Evolutionary conservation across 345 rosid species (phyloP).

Genomic region (Carallia pectinifolia): DNA sequence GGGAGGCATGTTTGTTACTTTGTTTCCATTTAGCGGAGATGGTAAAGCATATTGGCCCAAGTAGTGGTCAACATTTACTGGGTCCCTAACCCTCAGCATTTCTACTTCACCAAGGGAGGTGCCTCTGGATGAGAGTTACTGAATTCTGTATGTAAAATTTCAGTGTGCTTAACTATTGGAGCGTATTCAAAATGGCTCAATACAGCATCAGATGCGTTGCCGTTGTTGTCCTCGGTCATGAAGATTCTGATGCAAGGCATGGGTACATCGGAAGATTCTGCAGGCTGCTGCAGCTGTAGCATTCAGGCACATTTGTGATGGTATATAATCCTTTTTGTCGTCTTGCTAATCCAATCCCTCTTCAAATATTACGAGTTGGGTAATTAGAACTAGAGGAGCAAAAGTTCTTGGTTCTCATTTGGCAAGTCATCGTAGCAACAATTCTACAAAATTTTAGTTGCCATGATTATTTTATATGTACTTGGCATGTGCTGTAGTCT

Average conservation of each 20-base stretch:
- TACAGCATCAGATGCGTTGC: slow-evolving; percentile 66
- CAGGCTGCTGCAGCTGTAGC: slow-evolving; percentile 99
- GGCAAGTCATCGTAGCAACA: not conserved
- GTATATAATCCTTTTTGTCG: slow-evolving; percentile 33
- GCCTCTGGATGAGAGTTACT: slow-evolving; percentile 1
- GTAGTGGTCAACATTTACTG: slow-evolving; percentile 5
- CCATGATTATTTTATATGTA: not conserved
- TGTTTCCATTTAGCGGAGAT: slow-evolving; percentile 8
- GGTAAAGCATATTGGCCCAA: slow-evolving; percentile 3
- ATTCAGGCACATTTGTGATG: slow-evolving; percentile 89
- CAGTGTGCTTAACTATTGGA: slow-evolving; percentile 97
- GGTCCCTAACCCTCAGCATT: not conserved
- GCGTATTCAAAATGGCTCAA: slow-evolving; percentile 98
- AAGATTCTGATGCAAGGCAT: slow-evolving; percentile 78
- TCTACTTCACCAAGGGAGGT: slow-evolving; percentile 1
- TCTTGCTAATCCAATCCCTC: not conserved
- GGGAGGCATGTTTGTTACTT: not conserved
- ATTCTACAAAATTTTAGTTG: not conserved
- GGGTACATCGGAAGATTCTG: slow-evolving; percentile 94
- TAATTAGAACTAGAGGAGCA: too few relatives aligned
- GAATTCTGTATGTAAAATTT: slow-evolving; percentile 20
- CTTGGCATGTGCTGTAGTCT: not conserved
- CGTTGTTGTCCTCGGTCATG: slow-evolving; percentile 72
- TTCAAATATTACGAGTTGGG: not conserved
- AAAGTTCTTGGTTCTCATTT: not conserved